phyloP scores from a whole-genome alignment of 2,329 filamentous ascomycete species.

The Emericellopsis atlantica region DNA sequence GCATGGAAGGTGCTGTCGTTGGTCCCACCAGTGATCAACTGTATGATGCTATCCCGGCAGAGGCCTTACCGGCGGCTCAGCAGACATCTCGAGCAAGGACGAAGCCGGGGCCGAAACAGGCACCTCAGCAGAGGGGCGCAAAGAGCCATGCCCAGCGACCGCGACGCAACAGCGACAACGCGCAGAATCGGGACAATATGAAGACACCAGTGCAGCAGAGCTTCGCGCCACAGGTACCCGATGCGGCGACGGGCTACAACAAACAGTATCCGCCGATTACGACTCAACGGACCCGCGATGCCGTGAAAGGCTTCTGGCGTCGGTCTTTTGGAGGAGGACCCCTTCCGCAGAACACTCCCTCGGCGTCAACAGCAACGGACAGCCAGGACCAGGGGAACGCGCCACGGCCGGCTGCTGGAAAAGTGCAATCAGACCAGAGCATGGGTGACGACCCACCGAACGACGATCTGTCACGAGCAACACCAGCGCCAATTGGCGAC shows the following conservation, averaged over 20 bases:
- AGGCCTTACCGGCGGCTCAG: not conserved
- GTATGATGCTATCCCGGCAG: constrained; percentile 1
- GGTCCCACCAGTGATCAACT: no score
- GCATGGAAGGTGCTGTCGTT: no score
- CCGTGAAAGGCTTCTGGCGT: constrained; percentile 37
- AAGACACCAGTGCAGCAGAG: constrained; percentile 12
- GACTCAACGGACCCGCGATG: constrained; percentile 22
- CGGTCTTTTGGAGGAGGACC: constrained; percentile 26
- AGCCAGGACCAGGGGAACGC: no score
- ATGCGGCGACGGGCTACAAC: no score
- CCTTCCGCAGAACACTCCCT: not conserved
- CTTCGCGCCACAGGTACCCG: constrained; percentile 3
- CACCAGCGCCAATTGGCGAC: not conserved
- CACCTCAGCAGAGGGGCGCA: constrained; percentile 9
- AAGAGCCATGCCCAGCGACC: constrained; percentile 11
- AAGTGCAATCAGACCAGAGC: no score
- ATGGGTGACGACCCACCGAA: no score
- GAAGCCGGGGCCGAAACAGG: not conserved
- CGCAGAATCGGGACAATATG: constrained; percentile 11
- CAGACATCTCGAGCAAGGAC: no score
- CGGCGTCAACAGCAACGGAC: no score
- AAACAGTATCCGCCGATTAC: constrained; percentile 36
- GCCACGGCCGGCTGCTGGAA: no score
- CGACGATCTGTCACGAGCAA: not conserved
- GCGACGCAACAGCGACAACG: constrained; percentile 16